A percentile compares a stretch with the other conserved stretches of the same genome.
phyloP scores from a whole-genome alignment of 768 basidiomycete genomes.

The Phylloporus sp. region DNA sequence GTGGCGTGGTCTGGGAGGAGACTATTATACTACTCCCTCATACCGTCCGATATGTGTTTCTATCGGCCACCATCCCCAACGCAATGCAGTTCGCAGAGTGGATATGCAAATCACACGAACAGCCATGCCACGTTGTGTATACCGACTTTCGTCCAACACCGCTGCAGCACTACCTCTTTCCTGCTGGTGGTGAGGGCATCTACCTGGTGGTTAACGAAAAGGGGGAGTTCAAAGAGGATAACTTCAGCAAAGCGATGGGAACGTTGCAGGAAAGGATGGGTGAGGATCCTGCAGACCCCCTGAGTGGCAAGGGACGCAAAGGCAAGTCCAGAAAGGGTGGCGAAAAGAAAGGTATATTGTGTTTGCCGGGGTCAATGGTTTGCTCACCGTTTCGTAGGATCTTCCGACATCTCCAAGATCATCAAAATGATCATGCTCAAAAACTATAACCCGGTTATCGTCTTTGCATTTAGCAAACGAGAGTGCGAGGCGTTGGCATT shows the following conservation, averaged over 20 bases:
- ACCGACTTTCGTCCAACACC: slow-evolving; percentile 99
- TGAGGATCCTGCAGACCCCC: slow-evolving; percentile 89
- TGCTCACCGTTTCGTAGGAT: slow-evolving; percentile 44
- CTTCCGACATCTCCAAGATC: slow-evolving; percentile 94
- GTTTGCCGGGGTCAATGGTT: neutral
- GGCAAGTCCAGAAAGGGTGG: slow-evolving; percentile 95
- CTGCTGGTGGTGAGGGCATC: slow-evolving; percentile 93
- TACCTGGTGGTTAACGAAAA: slow-evolving; percentile 99
- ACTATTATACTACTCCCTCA: slow-evolving; percentile 97
- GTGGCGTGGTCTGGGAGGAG: slow-evolving; percentile 99
- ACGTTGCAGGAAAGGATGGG: slow-evolving; percentile 79
- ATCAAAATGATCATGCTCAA: slow-evolving; percentile 98
- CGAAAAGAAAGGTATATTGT: slow-evolving; percentile 70
- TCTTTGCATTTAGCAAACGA: slow-evolving; percentile 97
- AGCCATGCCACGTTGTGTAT: slow-evolving; percentile 98
- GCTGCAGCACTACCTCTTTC: slow-evolving; percentile 96
- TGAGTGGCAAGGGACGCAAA: slow-evolving; percentile 80
- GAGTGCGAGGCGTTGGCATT: slow-evolving; percentile 95
- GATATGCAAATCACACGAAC: slow-evolving; percentile 96
- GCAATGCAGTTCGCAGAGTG: slow-evolving; percentile 99
- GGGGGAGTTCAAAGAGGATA: slow-evolving; percentile 94
- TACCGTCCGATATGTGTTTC: slow-evolving; percentile 94
- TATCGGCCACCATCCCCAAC: slow-evolving; percentile 98
- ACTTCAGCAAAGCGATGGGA: slow-evolving; percentile 97
- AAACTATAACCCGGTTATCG: slow-evolving; percentile 96